phyloP scores from a whole-genome alignment of 805 yeast genomes.

The Torulaspora quercuum region DNA sequence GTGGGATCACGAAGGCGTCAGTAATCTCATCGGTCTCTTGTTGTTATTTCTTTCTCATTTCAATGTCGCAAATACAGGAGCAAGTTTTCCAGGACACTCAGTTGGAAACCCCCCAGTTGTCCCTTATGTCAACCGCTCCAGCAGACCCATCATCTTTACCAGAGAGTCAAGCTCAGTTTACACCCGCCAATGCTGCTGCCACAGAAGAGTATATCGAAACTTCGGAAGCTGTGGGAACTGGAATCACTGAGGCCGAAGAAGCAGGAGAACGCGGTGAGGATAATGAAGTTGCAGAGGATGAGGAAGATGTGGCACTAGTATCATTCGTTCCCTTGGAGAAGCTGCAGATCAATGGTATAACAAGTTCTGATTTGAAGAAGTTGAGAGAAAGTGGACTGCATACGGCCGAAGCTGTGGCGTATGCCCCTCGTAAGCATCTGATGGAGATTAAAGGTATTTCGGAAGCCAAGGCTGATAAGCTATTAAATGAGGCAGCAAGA shows the following conservation, averaged over 20 bases:
- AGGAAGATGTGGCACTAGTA: slow-evolving; percentile 47
- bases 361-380: slow-evolving; percentile 72
- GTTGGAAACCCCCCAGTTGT: slow-evolving; percentile 11
- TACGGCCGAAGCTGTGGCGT: slow-evolving; percentile 91
- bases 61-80: slow-evolving; percentile 16
- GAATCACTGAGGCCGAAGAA: slow-evolving; percentile 9
- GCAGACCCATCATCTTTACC: slow-evolving; percentile 21
- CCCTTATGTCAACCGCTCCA: slow-evolving; percentile 29
- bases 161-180: slow-evolving; percentile 12
- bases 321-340: slow-evolving; percentile 37
- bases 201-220: slow-evolving; percentile 7
- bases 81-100: slow-evolving; percentile 13
- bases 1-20: no score
- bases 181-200: slow-evolving; percentile 4
- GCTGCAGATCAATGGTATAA: slow-evolving; percentile 76
- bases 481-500: slow-evolving; percentile 78
- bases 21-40: not conserved
- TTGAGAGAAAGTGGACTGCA: slow-evolving; percentile 78
- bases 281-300: slow-evolving; percentile 37
- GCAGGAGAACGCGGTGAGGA: slow-evolving; percentile 9
- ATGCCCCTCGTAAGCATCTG: slow-evolving; percentile 80
- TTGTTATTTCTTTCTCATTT: not conserved
- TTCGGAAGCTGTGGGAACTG: slow-evolving; percentile 8
- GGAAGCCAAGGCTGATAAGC: slow-evolving; percentile 88
- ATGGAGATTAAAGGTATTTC: slow-evolving; percentile 85